Evolutionary conservation across 805 yeast genomes (phyloP), one percentile per base, ranked within the genome.

Genomic region (Lipomyces japonicus): DNA sequence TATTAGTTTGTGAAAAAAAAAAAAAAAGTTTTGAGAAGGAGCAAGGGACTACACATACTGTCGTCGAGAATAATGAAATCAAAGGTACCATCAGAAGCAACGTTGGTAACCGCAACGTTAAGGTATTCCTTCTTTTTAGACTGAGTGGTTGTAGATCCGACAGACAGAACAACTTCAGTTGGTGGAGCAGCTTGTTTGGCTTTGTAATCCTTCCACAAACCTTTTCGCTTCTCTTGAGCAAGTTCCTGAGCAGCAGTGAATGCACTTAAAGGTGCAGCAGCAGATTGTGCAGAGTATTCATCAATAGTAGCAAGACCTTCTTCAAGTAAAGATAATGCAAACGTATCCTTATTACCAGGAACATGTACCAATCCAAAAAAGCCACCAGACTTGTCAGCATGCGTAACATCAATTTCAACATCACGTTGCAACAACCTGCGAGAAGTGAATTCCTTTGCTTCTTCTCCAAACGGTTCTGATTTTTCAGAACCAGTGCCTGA

Each of bases 311-410:
- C 85, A 47, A 77, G 74, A 2, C 95, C 96, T 46, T 76, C 75
- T 26, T 73, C 72, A 50, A 84, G 70, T 46, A 87, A 71, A 19
- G 70, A 66, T 12, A 74, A 69, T 60, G 84, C 90, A 38, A 68
- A 61, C 6, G 65, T 45, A 19, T 57, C 63, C 34, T 60, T 60
- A 25, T 52, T 47, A 6, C 67, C 66, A 12, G 75, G 76, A 9
- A 79, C 61, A 63, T 70, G 84, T 44, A 86, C 61, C 61, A 81
- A 79, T 41, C 95, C 93, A 62, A 86, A 79, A 62, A 88, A 88
- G 0, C 85, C 86, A 50, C 95, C 95, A 48, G 82, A 73, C 63
- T 81, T 84, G 65, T 88, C 96, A 45, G 78, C 77, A 50, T 78
- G 82, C 57, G 78, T 78, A 19, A 87, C 76, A 46, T 82, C 83